phyloP scores from a whole-genome alignment of 352 stramenopile genomes.

The Pythium utonaiense region DNA sequence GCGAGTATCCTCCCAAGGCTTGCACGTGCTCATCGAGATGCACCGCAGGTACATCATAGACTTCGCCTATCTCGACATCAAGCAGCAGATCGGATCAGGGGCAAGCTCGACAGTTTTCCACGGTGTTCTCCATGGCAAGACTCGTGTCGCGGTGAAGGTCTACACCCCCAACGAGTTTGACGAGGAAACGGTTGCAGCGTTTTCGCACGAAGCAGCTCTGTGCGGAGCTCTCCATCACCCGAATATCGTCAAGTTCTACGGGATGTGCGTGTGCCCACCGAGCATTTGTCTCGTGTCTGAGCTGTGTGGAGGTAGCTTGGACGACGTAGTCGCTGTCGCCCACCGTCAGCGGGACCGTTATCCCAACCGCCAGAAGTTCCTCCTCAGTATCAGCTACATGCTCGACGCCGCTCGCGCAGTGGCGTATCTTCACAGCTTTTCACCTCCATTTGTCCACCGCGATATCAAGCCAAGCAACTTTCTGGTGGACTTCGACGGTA shows the following conservation, averaged over 20 bases:
- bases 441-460: slow-evolving; percentile 56
- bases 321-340: slow-evolving; percentile 45
- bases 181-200: slow-evolving; percentile 59
- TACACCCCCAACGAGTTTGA: slow-evolving; percentile 53
- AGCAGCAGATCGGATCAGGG: slow-evolving; percentile 38
- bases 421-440: slow-evolving; percentile 70
- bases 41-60: slow-evolving; percentile 69
- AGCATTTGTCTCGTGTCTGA: slow-evolving; percentile 72
- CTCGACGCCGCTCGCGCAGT: slow-evolving; percentile 49
- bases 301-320: slow-evolving; percentile 56
- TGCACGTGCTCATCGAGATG: slow-evolving; percentile 65
- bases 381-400: slow-evolving; percentile 59
- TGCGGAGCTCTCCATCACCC: slow-evolving; percentile 61
- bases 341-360: slow-evolving; percentile 40
- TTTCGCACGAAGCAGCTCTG: slow-evolving; percentile 70
- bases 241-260: slow-evolving; percentile 77
- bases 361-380: slow-evolving; percentile 36
- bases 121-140: slow-evolving; percentile 45
- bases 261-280: slow-evolving; percentile 68
- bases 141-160: slow-evolving; percentile 66
- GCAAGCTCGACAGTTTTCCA: slow-evolving; percentile 56
- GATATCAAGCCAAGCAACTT: slow-evolving; percentile 84
- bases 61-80: slow-evolving; percentile 57
- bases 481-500: slow-evolving; percentile 31
- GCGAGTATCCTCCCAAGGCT: slow-evolving; percentile 29